Evolutionary conservation across 371 early-diverging fungal species (phyloP).

Genomic region (Rhizopus delemar): DNA sequence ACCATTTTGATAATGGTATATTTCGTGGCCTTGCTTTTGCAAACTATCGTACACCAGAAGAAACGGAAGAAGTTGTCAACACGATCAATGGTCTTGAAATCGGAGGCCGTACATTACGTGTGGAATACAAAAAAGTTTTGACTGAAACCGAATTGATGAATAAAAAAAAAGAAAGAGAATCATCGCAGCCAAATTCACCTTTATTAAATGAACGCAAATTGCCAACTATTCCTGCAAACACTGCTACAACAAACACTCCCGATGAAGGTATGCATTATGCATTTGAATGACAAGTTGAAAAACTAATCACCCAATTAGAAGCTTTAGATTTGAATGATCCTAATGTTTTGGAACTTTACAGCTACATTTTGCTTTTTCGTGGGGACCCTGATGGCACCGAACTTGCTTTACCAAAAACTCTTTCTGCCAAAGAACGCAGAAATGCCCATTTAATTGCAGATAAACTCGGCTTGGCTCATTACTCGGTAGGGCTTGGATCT

Average conservation of each 20-base stretch:
- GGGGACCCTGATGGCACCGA: conserved; percentile 64
- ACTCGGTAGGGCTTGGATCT: conserved; percentile 54
- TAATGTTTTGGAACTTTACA: conserved; percentile 68
- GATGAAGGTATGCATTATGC: conserved; percentile 17
- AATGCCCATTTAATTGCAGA: conserved; percentile 62
- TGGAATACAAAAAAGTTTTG: conserved; percentile 75
- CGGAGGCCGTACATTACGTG: conserved; percentile 74
- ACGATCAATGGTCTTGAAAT: conserved; percentile 70
- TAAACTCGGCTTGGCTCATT: conserved; percentile 54
- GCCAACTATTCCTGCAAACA: conserved; percentile 9
- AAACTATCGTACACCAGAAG: conserved; percentile 76
- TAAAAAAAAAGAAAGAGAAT: conserved; percentile 33
- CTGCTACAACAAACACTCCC: conserved; percentile 6
- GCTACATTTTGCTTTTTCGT: conserved; percentile 68
- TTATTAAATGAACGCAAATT: conserved; percentile 16
- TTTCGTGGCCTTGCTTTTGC: conserved; percentile 85
- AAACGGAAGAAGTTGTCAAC: conserved; percentile 69
- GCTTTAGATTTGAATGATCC: conserved; percentile 70
- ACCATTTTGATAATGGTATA: conserved; percentile 78
- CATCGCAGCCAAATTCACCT: conserved; percentile 19
- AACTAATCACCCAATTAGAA: conserved; percentile 15
- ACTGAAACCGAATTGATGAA: conserved; percentile 36
- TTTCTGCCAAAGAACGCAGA: conserved; percentile 52
- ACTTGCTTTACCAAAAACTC: conserved; percentile 56
- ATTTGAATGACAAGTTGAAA: background rate